Conservation (phyloP, 805 yeast species). For the Ascoidea rubescens region DNA sequence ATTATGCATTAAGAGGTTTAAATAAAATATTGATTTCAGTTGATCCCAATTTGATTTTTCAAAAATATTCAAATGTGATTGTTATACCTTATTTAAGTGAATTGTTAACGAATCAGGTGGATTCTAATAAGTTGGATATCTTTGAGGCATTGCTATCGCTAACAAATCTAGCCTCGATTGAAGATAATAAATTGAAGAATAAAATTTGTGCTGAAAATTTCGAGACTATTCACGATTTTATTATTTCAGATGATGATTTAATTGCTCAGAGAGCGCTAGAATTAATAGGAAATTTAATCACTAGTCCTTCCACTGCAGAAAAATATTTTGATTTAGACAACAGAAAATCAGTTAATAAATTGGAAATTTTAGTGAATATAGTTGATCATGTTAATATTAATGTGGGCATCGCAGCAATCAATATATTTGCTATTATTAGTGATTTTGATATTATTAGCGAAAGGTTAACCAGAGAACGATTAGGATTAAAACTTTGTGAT, state of each 20-base stretch:
- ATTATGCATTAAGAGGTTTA: constrained; percentile 26
- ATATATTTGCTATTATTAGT: constrained; percentile 16
- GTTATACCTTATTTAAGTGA: constrained; percentile 36
- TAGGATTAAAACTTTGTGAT: too few species aligned
- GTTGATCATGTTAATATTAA: constrained; percentile 12
- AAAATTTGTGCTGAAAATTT: constrained; percentile 19
- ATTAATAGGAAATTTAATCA: constrained; percentile 30
- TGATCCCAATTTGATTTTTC: constrained; percentile 27
- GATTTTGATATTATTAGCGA: constrained; percentile 14
- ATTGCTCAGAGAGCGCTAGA: constrained; percentile 36
- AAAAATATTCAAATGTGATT: constrained; percentile 25
- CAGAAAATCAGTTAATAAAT: constrained; percentile 4
- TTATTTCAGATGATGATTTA: constrained; percentile 22
- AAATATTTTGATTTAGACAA: constrained; percentile 17
- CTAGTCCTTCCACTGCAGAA: constrained; percentile 17
- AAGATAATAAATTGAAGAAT: constrained; percentile 17
- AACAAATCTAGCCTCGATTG: constrained; percentile 33
- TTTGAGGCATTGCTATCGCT: constrained; percentile 33
- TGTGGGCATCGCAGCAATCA: constrained; percentile 12
- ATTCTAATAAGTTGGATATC: constrained; percentile 24
- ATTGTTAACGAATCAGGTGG: constrained; percentile 19
- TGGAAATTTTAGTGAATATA: constrained; percentile 14
- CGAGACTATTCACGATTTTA: constrained; percentile 18
- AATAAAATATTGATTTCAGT: constrained; percentile 30
- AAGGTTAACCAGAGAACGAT: neutral